Percentiles rank a stretch among this genome's conserved stretches.
These are phyloP conservation scores for Xylaria sp. DNA, from an alignment of 2,329 filamentous ascomycete genomes.

Conservation along the genomic window DNA sequence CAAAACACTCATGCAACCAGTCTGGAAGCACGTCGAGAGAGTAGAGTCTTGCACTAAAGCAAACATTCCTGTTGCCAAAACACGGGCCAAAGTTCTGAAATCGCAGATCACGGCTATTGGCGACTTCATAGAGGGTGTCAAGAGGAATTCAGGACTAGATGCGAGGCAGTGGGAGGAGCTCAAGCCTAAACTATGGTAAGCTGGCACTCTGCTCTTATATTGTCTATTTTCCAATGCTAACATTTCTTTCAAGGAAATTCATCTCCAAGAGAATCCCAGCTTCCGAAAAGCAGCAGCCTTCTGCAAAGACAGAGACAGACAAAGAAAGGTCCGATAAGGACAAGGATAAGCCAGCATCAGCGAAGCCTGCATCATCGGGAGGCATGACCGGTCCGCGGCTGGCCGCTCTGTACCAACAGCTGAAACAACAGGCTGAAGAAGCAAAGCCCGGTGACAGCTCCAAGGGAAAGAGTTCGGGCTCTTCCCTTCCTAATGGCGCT, in stretches of 20 bases:
- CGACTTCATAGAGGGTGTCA: conserved; percentile 33
- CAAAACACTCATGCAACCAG: conserved; percentile 32
- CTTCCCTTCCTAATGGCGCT: conserved; percentile 25
- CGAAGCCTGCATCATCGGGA: conserved; percentile 21
- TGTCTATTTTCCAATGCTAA: conserved; percentile 13
- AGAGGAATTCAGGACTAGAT: conserved; percentile 29
- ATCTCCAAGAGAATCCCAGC: conserved; percentile 34
- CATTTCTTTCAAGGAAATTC: conserved; percentile 27
- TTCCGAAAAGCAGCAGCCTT: conserved; percentile 29
- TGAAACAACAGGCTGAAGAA: conserved; percentile 28
- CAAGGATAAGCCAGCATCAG: conserved; percentile 23
- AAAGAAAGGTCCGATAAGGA: conserved; percentile 12
- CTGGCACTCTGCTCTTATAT: conserved; percentile 4
- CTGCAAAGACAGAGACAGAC: conserved; percentile 20
- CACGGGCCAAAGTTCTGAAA: conserved; percentile 33
- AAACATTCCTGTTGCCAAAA: conserved; percentile 33
- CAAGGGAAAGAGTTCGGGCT: conserved; percentile 25
- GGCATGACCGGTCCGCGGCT: conserved; percentile 33
- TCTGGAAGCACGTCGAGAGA: conserved; percentile 31
- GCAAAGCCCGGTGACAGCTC: conserved; percentile 25
- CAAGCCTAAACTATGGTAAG: conserved; percentile 35
- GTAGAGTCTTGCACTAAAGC: conserved; percentile 33
- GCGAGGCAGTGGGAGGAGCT: conserved; percentile 30
- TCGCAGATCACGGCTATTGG: conserved; percentile 34
- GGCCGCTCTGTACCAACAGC: conserved; percentile 30